These are phyloP conservation scores for Medicago lupulina DNA, from an alignment of 306 rosid species.

Conservation along the genomic window DNA sequence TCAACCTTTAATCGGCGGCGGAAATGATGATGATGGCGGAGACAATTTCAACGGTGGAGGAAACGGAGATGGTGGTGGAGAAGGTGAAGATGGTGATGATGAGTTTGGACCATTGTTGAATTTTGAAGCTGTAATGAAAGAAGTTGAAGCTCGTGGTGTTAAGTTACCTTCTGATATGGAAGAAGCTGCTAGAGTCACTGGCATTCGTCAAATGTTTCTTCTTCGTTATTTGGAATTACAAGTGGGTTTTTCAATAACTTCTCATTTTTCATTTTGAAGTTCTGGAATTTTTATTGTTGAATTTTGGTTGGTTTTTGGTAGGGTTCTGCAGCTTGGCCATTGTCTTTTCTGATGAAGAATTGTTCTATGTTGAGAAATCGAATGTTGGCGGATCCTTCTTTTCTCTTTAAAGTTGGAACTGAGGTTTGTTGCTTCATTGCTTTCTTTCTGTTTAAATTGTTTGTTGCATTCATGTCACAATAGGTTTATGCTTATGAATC, in stretches of 20 bases:
- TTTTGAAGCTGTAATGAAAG: slow-evolving; percentile 71
- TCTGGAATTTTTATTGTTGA: no score
- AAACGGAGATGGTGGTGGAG: slow-evolving; percentile 40
- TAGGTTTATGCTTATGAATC: background rate
- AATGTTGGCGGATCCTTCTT: slow-evolving; percentile 94
- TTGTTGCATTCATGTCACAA: background rate
- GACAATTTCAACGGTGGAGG: slow-evolving; percentile 14
- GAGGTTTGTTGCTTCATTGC: slow-evolving; percentile 55
- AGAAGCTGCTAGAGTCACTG: slow-evolving; percentile 71
- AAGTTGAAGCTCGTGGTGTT: slow-evolving; percentile 69
- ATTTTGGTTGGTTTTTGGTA: slow-evolving; percentile 19
- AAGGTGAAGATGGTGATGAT: slow-evolving; percentile 53
- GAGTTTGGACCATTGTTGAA: slow-evolving; percentile 79
- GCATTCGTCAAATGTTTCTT: slow-evolving; percentile 76
- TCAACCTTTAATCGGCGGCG: slow-evolving; percentile 39
- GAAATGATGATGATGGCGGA: background rate
- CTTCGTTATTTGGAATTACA: slow-evolving; percentile 75
- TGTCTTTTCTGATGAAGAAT: slow-evolving; percentile 70
- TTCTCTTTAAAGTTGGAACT: slow-evolving; percentile 88
- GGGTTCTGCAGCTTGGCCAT: slow-evolving; percentile 75
- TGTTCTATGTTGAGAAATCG: slow-evolving; percentile 83
- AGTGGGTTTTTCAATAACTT: slow-evolving; percentile 48
- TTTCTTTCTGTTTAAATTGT: background rate
- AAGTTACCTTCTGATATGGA: slow-evolving; percentile 76
- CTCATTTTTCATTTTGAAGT: no score